phyloP scores from a whole-genome alignment of 2,329 filamentous ascomycete genomes.

The Teratosphaeria nubilosa region DNA sequence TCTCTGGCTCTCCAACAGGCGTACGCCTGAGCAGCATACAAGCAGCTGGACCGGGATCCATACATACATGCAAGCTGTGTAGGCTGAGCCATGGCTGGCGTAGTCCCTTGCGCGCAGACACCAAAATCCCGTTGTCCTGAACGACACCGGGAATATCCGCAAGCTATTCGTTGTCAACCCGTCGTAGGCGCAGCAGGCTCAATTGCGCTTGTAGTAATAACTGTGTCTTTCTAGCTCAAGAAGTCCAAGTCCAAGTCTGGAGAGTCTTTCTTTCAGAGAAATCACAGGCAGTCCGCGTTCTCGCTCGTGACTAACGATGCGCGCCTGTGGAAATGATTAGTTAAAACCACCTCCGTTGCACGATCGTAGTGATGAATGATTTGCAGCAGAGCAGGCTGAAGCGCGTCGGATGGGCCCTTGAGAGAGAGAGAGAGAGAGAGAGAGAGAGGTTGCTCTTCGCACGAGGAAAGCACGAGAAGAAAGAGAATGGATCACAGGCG shows the following conservation, averaged over 20 bases:
- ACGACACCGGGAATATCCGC: not conserved
- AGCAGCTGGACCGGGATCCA: too few relatives aligned
- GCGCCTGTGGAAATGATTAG: conserved; percentile 18
- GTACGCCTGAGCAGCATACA: not conserved
- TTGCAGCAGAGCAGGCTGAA: conserved; percentile 11
- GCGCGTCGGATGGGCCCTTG: conserved; percentile 4
- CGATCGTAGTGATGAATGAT: conserved; percentile 25
- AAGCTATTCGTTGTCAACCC: conserved; percentile 44
- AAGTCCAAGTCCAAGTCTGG: conserved; percentile 1
- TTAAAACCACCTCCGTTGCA: conserved; percentile 23
- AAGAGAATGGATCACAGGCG: not conserved
- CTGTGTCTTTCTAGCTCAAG: not conserved
- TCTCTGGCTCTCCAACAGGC: not conserved
- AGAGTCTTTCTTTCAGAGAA: conserved; percentile 3
- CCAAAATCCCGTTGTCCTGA: not conserved
- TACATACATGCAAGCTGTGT: conserved; percentile 81
- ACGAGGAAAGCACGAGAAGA: not conserved
- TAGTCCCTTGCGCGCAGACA: not conserved
- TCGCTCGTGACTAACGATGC: conserved; percentile 14
- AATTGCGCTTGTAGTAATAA: not conserved
- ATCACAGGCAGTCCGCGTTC: conserved; percentile 14
- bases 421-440: not conserved
- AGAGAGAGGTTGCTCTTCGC: not conserved
- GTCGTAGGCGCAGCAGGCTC: not conserved
- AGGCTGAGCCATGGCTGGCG: conserved; percentile 80